phyloP scores from a whole-genome alignment of 306 rosid genomes.

The Hippophae gyantsensis region DNA sequence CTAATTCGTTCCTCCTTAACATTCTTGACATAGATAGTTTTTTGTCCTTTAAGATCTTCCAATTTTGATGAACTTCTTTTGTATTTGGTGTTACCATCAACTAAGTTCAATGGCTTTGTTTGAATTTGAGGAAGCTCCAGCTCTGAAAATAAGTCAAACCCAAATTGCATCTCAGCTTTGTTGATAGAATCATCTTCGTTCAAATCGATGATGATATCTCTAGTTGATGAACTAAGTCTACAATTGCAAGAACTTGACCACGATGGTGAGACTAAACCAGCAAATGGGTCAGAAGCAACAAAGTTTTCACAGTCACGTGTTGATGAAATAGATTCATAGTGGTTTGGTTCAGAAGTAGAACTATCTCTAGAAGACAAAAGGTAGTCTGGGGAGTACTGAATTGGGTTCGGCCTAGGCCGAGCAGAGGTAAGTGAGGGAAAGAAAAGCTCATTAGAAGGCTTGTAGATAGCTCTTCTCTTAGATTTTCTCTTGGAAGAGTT shows the following conservation, averaged over 20 bases:
- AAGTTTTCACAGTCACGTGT: slow-evolving; percentile 39
- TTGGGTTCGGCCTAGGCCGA: slow-evolving; percentile 22
- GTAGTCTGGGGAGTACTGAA: slow-evolving; percentile 38
- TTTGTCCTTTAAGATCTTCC: slow-evolving; percentile 22
- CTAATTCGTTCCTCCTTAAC: slow-evolving; percentile 28
- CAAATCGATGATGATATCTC: slow-evolving; percentile 63
- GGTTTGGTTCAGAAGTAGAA: slow-evolving; percentile 33
- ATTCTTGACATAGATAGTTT: slow-evolving; percentile 25
- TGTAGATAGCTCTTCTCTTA: slow-evolving; percentile 60
- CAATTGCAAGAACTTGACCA: no score
- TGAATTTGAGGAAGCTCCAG: slow-evolving; percentile 46
- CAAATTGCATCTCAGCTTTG: slow-evolving; percentile 30
- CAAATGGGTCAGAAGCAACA: slow-evolving; percentile 29
- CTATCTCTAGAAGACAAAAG: slow-evolving; percentile 40
- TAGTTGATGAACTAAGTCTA: slow-evolving; percentile 50
- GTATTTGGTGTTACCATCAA: not conserved
- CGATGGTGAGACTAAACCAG: no score
- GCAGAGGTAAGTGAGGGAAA: slow-evolving; percentile 23
- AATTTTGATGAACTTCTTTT: slow-evolving; percentile 32
- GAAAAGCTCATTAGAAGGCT: slow-evolving; percentile 34
- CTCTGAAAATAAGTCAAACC: slow-evolving; percentile 42
- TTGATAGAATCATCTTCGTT: slow-evolving; percentile 32
- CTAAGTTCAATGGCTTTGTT: slow-evolving; percentile 41
- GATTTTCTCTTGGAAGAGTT: slow-evolving; percentile 50
- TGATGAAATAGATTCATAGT: slow-evolving; percentile 34